Conservation (phyloP, 2,329 filamentous ascomycete genomes). For the Akanthomyces dipterigenus region DNA sequence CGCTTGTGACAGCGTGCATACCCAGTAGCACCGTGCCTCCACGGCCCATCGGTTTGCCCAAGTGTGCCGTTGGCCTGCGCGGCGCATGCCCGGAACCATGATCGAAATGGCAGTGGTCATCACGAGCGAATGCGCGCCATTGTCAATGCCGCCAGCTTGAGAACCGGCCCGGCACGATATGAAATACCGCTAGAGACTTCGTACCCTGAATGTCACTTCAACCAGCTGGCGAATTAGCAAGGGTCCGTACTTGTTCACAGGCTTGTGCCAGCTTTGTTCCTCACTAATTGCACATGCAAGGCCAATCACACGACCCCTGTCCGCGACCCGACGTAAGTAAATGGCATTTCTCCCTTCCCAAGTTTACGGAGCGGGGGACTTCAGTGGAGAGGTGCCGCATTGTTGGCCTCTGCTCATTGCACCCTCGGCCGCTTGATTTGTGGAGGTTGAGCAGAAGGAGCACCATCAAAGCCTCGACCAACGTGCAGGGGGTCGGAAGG, state of each 20-base stretch:
- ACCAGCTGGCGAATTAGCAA: not conserved
- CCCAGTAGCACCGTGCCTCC: not conserved
- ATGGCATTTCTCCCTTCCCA: not conserved
- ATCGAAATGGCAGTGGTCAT: not conserved
- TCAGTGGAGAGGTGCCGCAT: not conserved
- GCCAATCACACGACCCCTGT: conserved; percentile 2
- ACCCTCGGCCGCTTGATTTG: not conserved
- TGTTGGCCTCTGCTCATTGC: not conserved
- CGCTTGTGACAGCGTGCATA: not conserved
- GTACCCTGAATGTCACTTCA: not conserved
- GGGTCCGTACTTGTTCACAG: not conserved
- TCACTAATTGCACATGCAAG: conserved; percentile 5
- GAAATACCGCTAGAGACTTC: not conserved
- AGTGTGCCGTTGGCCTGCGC: not conserved
- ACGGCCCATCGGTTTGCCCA: not conserved
- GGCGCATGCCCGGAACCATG: not conserved
- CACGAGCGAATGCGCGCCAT: not conserved
- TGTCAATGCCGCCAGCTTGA: not conserved
- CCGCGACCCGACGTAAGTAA: not conserved
- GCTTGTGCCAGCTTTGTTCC: not conserved
- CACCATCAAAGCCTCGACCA: not conserved
- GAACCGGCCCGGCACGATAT: not conserved
- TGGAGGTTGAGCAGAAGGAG: not conserved
- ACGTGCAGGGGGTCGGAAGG: not conserved
- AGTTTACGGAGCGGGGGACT: not conserved